A percentile compares a stretch with the other conserved stretches of the same genome.
phyloP scores from a whole-genome alignment of 495 filamentous ascomycete species.

The Acidomyces sp. region DNA sequence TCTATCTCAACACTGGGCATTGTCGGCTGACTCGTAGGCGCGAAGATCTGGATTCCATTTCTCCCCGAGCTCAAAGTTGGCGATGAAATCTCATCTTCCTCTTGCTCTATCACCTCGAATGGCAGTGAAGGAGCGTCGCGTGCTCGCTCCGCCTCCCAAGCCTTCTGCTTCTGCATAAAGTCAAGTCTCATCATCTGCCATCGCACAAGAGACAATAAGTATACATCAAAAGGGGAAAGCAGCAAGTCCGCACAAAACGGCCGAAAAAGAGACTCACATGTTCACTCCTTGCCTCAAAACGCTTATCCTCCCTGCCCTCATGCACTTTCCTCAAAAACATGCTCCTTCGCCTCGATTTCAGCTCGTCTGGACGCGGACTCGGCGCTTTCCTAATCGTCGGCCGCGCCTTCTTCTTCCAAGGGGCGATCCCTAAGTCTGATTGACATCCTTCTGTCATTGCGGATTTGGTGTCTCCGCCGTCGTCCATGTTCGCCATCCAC shows the following conservation, averaged over 20 bases:
- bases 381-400: conserved; percentile 26
- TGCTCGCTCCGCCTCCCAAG: conserved; percentile 35
- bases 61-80: conserved; percentile 7
- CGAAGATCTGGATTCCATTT: conserved; percentile 36
- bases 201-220: not conserved
- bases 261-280: conserved; percentile 40
- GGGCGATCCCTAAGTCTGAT: not conserved
- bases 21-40: conserved; percentile 29
- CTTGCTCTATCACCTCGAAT: conserved; percentile 15
- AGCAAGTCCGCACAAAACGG: conserved; percentile 1
- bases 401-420: no score
- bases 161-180: conserved; percentile 32
- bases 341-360: conserved; percentile 41
- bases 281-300: conserved; percentile 56
- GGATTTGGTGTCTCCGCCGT: not conserved
- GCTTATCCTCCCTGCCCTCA: conserved; percentile 51
- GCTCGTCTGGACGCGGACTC: conserved; percentile 24
- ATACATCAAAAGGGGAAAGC: conserved; percentile 11
- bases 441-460: conserved; percentile 2
- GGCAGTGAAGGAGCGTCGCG: conserved; percentile 24
- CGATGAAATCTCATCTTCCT: conserved; percentile 4
- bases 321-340: conserved; percentile 70
- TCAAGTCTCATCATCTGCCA: conserved; percentile 36
- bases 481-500: not conserved
- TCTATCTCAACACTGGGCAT: conserved; percentile 30